Conservation (phyloP, 2,329 filamentous ascomycete species). For the Aspergillus sp. region DNA sequence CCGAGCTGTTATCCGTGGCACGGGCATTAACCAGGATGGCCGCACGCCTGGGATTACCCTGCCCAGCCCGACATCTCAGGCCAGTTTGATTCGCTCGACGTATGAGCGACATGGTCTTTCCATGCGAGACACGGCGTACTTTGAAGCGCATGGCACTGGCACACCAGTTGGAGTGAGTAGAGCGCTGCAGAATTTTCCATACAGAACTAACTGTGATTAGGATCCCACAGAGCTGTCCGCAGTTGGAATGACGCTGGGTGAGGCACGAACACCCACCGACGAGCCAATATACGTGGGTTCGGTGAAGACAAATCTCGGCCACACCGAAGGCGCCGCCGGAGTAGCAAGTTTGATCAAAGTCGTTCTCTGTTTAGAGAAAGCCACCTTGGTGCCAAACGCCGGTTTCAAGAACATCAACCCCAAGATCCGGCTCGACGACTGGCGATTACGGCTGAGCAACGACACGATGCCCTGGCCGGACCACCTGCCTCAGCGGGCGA, state of each 20-base stretch:
- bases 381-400: constrained; percentile 18
- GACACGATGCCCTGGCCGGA: constrained; percentile 12
- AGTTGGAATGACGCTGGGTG: constrained; percentile 35
- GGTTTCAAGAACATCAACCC: constrained; percentile 25
- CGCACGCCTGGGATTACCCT: constrained; percentile 36
- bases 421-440: constrained; percentile 16
- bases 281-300: constrained; percentile 16
- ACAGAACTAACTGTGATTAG: no score
- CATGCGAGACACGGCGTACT: constrained; percentile 19
- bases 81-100: constrained; percentile 27
- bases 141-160: constrained; percentile 54
- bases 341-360: constrained; percentile 27
- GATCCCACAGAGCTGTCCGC: constrained; percentile 53
- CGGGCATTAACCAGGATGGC: constrained; percentile 29
- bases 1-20: constrained; percentile 29
- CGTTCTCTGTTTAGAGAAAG: constrained; percentile 20
- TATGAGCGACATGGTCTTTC: constrained; percentile 33
- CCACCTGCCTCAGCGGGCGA: constrained; percentile 21
- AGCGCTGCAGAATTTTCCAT: no score
- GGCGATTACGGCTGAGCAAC: constrained; percentile 12
- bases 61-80: constrained; percentile 35
- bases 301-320: constrained; percentile 21
- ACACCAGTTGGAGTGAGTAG: constrained; percentile 43
- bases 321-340: constrained; percentile 23
- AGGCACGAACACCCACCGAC: background rate